A percentile compares a stretch with the other conserved stretches of the same genome.
These are phyloP conservation scores for Ustilago crameri DNA, from an alignment of 1,284 basidiomycete genomes.

Conservation along the genomic window DNA sequence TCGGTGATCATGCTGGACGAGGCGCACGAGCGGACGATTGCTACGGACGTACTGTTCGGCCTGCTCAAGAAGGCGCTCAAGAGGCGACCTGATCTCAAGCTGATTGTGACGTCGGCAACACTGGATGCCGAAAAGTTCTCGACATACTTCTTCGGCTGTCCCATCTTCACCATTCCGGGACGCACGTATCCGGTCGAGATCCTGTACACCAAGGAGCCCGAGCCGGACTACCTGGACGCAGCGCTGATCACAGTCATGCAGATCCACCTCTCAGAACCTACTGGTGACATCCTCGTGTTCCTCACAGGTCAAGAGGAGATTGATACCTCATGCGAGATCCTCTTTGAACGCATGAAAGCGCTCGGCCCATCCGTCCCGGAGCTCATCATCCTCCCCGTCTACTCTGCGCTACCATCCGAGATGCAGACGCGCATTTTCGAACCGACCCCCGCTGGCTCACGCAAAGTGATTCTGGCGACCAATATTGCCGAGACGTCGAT, in stretches of 20 bases:
- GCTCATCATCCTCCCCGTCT: slow-evolving; percentile 94
- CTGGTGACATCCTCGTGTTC: slow-evolving; percentile 95
- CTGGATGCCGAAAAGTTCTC: slow-evolving; percentile 99
- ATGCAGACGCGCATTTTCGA: slow-evolving; percentile 98
- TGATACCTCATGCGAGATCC: slow-evolving; percentile 94
- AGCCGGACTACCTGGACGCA: slow-evolving; percentile 97
- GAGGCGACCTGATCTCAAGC: slow-evolving; percentile 90
- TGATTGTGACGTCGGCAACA: slow-evolving; percentile 98
- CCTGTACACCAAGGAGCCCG: slow-evolving; percentile 97
- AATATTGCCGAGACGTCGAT: slow-evolving; percentile 99
- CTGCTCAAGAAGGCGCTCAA: slow-evolving; percentile 96
- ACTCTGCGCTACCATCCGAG: slow-evolving; percentile 95
- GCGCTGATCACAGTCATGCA: slow-evolving; percentile 99
- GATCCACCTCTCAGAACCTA: slow-evolving; percentile 97
- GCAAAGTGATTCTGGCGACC: slow-evolving; percentile 97
- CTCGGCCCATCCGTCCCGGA: slow-evolving; percentile 96
- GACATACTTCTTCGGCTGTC: slow-evolving; percentile 97
- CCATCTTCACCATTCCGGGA: slow-evolving; percentile 99
- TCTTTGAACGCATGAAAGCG: slow-evolving; percentile 98
- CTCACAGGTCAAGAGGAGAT: slow-evolving; percentile 98
- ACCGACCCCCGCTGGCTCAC: slow-evolving; percentile 92
- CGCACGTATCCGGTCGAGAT: slow-evolving; percentile 98
- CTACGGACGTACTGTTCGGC: slow-evolving; percentile 97
- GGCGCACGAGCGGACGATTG: slow-evolving; percentile 96
- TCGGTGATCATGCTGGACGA: slow-evolving; percentile 98